Percentiles rank a stretch among this genome's conserved stretches.
These are phyloP conservation scores for Chiua sp. DNA, from an alignment of 1,284 basidiomycete genomes.

Conservation along the genomic window DNA sequence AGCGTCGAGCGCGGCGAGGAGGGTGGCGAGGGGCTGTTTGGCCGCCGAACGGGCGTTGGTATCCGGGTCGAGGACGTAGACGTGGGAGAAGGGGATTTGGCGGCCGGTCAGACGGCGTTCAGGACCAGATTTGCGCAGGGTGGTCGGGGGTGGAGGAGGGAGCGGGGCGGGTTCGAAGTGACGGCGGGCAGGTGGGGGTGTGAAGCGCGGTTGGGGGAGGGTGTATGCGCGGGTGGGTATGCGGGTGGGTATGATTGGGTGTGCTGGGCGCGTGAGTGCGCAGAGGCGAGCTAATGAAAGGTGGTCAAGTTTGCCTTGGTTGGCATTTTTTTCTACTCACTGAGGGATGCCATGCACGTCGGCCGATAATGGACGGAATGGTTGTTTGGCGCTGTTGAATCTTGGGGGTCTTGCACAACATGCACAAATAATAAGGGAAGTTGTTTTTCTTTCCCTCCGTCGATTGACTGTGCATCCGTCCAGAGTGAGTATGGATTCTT, in stretches of 20 bases:
- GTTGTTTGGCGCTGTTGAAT: constrained; percentile 35
- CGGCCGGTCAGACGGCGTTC: constrained; percentile 33
- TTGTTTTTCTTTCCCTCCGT: background rate
- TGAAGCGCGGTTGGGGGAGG: background rate
- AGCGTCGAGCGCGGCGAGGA: constrained; percentile 28
- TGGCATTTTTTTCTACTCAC: constrained; percentile 10
- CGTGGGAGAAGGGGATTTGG: constrained; percentile 44
- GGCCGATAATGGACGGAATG: background rate
- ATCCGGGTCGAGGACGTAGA: constrained; percentile 55
- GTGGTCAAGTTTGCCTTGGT: background rate
- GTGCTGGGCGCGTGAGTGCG: background rate
- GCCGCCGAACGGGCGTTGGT: constrained; percentile 48
- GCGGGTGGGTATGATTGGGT: background rate
- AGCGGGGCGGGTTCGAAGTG: constrained; percentile 1
- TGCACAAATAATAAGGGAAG: constrained; percentile 16
- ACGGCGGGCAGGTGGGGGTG: constrained; percentile 17
- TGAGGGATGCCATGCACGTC: constrained; percentile 8
- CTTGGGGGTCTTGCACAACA: constrained; percentile 29
- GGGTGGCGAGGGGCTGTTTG: constrained; percentile 45
- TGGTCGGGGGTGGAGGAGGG: background rate
- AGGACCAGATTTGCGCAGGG: background rate
- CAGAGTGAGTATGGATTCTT: constrained; percentile 20
- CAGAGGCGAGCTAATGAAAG: background rate
- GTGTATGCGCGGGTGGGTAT: constrained; percentile 5
- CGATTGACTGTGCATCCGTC: background rate